A percentile compares a stretch with the other conserved stretches of the same genome.
These are phyloP conservation scores for Aphanomyces astaci DNA, from an alignment of 352 stramenopile species.

Conservation along the genomic window DNA sequence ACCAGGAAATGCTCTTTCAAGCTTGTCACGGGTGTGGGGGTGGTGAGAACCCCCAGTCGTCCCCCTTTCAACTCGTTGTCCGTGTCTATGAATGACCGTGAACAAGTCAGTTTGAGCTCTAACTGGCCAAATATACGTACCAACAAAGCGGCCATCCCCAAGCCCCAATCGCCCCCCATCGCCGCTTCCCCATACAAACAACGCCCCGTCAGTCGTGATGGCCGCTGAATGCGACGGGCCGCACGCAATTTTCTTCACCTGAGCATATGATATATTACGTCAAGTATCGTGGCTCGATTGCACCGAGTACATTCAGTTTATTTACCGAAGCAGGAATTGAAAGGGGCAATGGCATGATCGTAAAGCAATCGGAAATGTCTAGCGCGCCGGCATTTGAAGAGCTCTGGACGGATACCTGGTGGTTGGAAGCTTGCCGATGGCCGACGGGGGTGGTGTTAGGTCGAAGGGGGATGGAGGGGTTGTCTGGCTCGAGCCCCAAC, in stretches of 20 bases:
- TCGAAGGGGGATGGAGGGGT: background rate
- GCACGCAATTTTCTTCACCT: constrained; percentile 59
- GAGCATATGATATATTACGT: constrained; percentile 12
- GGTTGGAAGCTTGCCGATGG: background rate
- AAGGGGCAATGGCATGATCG: constrained; percentile 41
- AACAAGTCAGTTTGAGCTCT: background rate
- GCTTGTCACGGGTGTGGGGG: background rate
- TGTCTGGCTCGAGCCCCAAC: constrained; percentile 41
- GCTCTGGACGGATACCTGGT: background rate
- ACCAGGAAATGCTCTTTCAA: constrained; percentile 35
- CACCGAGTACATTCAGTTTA: too few species aligned
- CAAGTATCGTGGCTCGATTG: background rate
- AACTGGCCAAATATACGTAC: background rate
- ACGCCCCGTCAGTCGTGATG: constrained; percentile 40
- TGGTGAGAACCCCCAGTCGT: background rate
- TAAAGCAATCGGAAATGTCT: constrained; percentile 47
- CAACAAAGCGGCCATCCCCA: constrained; percentile 51
- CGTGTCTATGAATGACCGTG: background rate
- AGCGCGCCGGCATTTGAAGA: background rate
- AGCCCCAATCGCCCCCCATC: constrained; percentile 66
- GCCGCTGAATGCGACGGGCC: constrained; percentile 68
- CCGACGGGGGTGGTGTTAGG: constrained; percentile 15
- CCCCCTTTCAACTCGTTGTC: constrained; percentile 19
- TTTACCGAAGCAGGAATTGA: constrained; percentile 16
- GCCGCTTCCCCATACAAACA: constrained; percentile 70